Conservation (phyloP, 192 early-diverging fungal genomes). For the Podila epicladia region DNA sequence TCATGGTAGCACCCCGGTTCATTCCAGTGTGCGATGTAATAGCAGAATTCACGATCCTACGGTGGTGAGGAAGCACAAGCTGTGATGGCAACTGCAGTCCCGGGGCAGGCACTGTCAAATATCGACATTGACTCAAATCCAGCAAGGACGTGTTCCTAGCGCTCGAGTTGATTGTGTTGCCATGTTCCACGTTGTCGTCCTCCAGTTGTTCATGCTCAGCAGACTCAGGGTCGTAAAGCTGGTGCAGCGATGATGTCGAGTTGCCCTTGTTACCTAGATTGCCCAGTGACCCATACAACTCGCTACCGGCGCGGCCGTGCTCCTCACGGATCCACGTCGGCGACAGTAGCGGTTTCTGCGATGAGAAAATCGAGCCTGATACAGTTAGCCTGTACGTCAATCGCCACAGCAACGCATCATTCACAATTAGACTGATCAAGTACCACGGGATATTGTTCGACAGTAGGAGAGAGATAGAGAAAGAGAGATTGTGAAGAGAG, state of each 20-base stretch:
- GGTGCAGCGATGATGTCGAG: not conserved
- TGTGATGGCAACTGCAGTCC: slow-evolving; percentile 32
- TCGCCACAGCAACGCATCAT: slow-evolving; percentile 37
- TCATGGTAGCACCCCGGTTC: not conserved
- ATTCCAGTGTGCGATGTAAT: not conserved
- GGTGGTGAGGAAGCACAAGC: slow-evolving; percentile 32
- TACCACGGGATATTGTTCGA: not conserved
- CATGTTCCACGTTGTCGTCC: not conserved
- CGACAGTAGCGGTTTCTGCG: slow-evolving; percentile 18
- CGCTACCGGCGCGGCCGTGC: not conserved
- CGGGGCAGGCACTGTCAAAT: not conserved
- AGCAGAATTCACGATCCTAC: slow-evolving; percentile 15
- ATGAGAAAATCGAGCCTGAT: slow-evolving; percentile 40
- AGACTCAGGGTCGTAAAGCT: not conserved
- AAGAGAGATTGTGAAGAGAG: not conserved
- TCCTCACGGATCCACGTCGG: slow-evolving; percentile 15
- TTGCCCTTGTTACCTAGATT: not conserved
- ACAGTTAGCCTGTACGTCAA: slow-evolving; percentile 32
- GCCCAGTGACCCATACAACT: not conserved
- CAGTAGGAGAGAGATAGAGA: not conserved
- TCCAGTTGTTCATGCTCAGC: not conserved
- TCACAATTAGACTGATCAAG: slow-evolving; percentile 28
- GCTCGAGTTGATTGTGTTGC: too few relatives aligned
- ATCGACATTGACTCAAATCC: too few relatives aligned
- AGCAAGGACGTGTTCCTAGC: too few relatives aligned